These are phyloP conservation scores for Favolaschia claudopus DNA, from an alignment of 768 basidiomycete genomes.

Conservation along the genomic window DNA sequence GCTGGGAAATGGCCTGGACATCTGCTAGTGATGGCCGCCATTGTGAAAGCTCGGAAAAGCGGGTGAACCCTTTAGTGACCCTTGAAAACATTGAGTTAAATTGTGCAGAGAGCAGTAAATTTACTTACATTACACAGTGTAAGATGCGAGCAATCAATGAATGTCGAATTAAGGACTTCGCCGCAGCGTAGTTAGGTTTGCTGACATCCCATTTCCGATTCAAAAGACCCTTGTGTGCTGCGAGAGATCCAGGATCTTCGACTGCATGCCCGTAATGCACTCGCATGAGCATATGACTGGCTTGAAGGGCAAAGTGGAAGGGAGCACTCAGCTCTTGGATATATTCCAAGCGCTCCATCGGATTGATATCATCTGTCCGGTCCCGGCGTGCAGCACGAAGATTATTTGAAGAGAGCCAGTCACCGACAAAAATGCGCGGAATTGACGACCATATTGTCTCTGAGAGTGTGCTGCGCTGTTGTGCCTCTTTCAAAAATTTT, in stretches of 20 bases:
- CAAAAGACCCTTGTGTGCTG: constrained; percentile 25
- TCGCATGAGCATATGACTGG: constrained; percentile 23
- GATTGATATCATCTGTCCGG: constrained; percentile 18
- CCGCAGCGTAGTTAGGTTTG: constrained; percentile 29
- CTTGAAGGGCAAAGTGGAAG: constrained; percentile 25
- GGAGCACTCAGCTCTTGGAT: constrained; percentile 14
- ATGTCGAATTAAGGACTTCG: constrained; percentile 28
- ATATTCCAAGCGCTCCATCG: constrained; percentile 23
- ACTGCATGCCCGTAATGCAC: constrained; percentile 22
- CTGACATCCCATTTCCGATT: constrained; percentile 23
- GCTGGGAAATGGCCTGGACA: too few species aligned
- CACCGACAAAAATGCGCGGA: constrained; percentile 20
- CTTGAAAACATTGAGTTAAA: background rate
- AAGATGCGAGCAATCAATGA: constrained; percentile 28
- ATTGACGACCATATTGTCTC: constrained; percentile 20
- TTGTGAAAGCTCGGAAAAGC: too few species aligned
- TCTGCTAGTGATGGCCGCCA: too few species aligned
- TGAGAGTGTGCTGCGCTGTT: constrained; percentile 10
- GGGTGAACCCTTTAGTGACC: constrained; percentile 19
- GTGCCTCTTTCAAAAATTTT: constrained; percentile 20
- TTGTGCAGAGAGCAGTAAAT: background rate
- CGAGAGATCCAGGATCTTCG: constrained; percentile 21
- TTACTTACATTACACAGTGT: constrained; percentile 24
- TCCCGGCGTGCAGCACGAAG: constrained; percentile 13
- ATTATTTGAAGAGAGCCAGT: constrained; percentile 27